Conservation (phyloP, 2,329 filamentous ascomycete species). For the Paracamarosporium sp. region DNA sequence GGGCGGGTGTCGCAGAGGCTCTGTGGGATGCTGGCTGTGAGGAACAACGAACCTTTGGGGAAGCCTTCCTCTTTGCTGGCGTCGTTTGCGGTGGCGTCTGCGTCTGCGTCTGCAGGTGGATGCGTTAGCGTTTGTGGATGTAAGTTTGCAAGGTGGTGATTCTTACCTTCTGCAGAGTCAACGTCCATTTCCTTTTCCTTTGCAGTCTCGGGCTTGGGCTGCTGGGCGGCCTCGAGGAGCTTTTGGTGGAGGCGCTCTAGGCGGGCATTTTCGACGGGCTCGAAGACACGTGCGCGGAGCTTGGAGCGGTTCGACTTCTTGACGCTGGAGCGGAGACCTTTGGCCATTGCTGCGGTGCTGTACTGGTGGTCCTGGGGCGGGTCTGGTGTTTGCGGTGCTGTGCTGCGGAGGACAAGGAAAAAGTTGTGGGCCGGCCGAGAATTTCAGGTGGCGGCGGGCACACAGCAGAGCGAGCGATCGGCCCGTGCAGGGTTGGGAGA, state of each 20-base stretch:
- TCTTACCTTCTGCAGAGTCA: constrained; percentile 49
- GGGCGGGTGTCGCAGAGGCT: constrained; percentile 26
- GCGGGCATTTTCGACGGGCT: constrained; percentile 79
- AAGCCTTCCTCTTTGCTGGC: constrained; percentile 9
- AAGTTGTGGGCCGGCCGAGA: constrained; percentile 6
- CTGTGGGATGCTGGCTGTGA: constrained; percentile 35
- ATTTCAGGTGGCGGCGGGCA: constrained; percentile 31
- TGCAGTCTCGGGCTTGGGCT: constrained; percentile 67
- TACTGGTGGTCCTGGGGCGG: constrained; percentile 28
- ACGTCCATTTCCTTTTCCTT: constrained; percentile 54
- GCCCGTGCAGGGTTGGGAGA: constrained; percentile 16
- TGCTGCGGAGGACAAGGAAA: constrained; percentile 1
- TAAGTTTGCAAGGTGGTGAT: background rate
- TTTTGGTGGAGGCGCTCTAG: constrained; percentile 85
- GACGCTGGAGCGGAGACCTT: constrained; percentile 79
- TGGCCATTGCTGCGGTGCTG: constrained; percentile 77
- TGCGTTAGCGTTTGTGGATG: background rate
- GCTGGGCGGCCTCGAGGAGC: constrained; percentile 78
- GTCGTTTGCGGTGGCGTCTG: constrained; percentile 8
- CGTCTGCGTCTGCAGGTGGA: constrained; percentile 1
- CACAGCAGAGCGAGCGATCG: constrained; percentile 10
- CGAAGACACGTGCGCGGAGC: constrained; percentile 82
- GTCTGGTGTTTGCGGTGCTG: background rate
- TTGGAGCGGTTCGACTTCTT: constrained; percentile 84
- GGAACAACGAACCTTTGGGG: constrained; percentile 21